Evolutionary conservation across 805 yeast species (phyloP), one percentile per base, ranked within the genome.

Genomic region (Diddensiella caesifluorescens): DNA sequence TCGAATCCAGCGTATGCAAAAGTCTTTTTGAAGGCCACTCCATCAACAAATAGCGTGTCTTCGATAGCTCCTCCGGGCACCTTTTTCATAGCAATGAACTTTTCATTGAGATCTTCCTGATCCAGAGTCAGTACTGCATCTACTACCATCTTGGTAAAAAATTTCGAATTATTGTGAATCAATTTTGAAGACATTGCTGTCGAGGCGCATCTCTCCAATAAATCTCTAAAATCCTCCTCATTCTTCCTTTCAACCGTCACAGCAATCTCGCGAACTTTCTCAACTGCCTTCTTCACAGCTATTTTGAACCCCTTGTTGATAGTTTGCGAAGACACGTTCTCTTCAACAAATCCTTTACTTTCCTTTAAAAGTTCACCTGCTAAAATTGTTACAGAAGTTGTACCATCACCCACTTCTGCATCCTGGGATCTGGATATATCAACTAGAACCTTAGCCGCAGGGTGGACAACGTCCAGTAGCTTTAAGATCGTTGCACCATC

Each of bases 1-100:
- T 92, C 98, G 62, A 92, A 92, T 2, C 98, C 98, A 35, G 98
- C 98, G 57, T 92, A 92, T 20, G 97, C 83, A 57, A 92, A 92
- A 0, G 98, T 89, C 69, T 92, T 92, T 60, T 92, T 87, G 67
- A 92, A 92, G 2, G 97, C 98, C 47, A 92, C 97, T 60, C 98
- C 98, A 54, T 85, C 77, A 39, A 92, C 77, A 54, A 88, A 84
- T 48, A 79, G 59, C 7, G 97, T 83, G 56, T 92, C 97, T 61
- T 90, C 96, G 79, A 92, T 83, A 38, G 89, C 84, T 46, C 98
- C 98, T 54, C 98, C 98, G 7, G 95, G 77, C 42, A 92, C 84
- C 64, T 86, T 89, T 64, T 92, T 92, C 55, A 92, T 82, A 47
- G 98, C 98, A 61, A 92, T 89, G 60, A 90, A 68, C 47, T 78